phyloP scores from a whole-genome alignment of 2,329 filamentous ascomycete genomes.

The Monilinia fructicola region DNA sequence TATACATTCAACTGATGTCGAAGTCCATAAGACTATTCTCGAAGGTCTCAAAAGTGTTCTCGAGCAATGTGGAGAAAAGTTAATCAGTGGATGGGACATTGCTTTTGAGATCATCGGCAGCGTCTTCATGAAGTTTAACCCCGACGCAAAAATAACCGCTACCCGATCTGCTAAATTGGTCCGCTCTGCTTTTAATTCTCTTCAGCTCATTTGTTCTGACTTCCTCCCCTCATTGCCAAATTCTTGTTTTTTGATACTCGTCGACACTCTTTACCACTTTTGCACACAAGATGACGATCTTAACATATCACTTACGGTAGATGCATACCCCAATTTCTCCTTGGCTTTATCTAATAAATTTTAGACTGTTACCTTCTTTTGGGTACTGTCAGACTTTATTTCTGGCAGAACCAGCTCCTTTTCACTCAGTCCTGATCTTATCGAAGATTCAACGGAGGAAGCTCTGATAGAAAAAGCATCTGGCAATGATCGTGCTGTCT shows the following conservation, averaged over 20 bases:
- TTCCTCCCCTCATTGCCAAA: constrained; percentile 75
- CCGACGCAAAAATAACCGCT: constrained; percentile 35
- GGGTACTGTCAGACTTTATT: constrained; percentile 90
- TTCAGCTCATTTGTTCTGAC: constrained; percentile 92
- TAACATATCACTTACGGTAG: constrained; percentile 88
- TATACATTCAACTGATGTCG: constrained; percentile 64
- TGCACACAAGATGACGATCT: constrained; percentile 87
- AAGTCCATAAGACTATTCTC: constrained; percentile 77
- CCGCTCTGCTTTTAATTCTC: constrained; percentile 80
- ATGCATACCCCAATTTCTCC: constrained; percentile 35
- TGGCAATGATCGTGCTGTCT: constrained; percentile 57
- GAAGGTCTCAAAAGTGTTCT: constrained; percentile 80
- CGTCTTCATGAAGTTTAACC: constrained; percentile 59
- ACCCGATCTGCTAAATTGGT: constrained; percentile 73
- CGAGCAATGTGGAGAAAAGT: constrained; percentile 82
- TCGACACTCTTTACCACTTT: constrained; percentile 87
- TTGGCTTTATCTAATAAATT: constrained; percentile 25
- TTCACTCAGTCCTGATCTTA: constrained; percentile 57
- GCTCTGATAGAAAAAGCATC: constrained; percentile 59
- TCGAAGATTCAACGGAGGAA: constrained; percentile 56
- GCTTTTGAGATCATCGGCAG: constrained; percentile 83
- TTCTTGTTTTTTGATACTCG: constrained; percentile 71
- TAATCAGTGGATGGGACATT: constrained; percentile 80
- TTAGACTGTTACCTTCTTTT: constrained; percentile 89
- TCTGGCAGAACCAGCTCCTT: constrained; percentile 59